Conservation (phyloP, 2,329 filamentous ascomycete genomes). For the Fusarium graminum region DNA sequence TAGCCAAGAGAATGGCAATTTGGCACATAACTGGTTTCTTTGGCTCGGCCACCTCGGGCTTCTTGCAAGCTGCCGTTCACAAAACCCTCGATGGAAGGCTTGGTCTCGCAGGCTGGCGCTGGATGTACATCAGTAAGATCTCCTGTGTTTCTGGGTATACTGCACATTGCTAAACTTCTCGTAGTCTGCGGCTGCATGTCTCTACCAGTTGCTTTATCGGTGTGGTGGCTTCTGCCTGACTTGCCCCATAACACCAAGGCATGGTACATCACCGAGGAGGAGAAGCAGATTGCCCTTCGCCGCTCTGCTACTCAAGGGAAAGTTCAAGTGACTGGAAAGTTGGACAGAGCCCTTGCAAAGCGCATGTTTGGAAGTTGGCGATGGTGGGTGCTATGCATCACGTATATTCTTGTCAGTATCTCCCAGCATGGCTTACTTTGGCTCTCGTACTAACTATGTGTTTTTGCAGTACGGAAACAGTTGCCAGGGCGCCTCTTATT, state of each 20-base stretch:
- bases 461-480: neutral
- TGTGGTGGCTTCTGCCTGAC: neutral
- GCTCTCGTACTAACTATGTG: neutral
- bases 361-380: neutral
- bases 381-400: neutral
- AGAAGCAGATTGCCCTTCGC: neutral
- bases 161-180: too few species aligned
- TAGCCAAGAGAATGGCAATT: slow-evolving; percentile 20
- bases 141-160: neutral
- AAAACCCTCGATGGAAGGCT: neutral
- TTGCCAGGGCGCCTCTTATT: neutral
- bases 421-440: neutral
- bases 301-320: neutral
- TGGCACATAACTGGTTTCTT: slow-evolving; percentile 49
- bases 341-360: neutral
- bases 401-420: neutral
- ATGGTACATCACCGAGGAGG: neutral
- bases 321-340: neutral
- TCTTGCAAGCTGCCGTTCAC: neutral
- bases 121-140: slow-evolving; percentile 3
- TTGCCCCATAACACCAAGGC: neutral
- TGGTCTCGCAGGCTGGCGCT: slow-evolving; percentile 4
- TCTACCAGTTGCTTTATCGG: neutral
- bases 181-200: slow-evolving; percentile 2
- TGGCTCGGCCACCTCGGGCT: neutral